Base-by-base conservation (phyloP, 1,284 basidiomycete species). In the Pyrrhoderma lamaoense region DNA sequence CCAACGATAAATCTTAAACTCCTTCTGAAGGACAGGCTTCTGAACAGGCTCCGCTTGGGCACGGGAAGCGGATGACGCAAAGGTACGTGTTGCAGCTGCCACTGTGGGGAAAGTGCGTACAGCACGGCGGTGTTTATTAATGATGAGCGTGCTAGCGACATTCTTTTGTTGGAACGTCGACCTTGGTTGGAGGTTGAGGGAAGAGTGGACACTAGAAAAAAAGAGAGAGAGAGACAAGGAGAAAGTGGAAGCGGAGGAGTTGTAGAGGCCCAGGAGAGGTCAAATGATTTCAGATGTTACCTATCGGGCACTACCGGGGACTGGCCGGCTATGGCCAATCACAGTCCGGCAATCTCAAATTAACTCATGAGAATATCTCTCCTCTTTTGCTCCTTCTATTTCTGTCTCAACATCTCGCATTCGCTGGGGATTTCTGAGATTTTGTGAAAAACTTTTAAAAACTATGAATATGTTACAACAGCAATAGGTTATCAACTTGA, bases 1-100 rank as follows among this genome's bases (percentile, higher is more conserved):
- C 92, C 93, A 96, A 67, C 93, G 87, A 73, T 97, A 97, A 60
- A 96, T 93, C 77, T 93, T 90, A 76, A 97, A 95, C 70, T 89
- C 85, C 74, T 96, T 96, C 56, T 72, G 67, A 55, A 72, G 57
- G 35, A 71, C 65, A 38, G 65, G 65, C 57, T 70, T 70, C 64
- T 71, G 56, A 1, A 65, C 62, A 1, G 71, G 69, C 13, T 67
- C 65, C 7, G 71, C 71, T 64, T 70, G 70, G 9, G 60, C 58
- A 42, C 65, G 62, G 31, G 62, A 57, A 1, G 63, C 60, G 3
- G 68, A 68, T 14, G 68, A 64, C 37, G 68, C 64, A 55, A 73
- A 72, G 18, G 64, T 56, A 37, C 70, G 63, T 40, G 16, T 9
- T 9, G 35, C 35, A 37, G 35, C 38, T 8, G 40, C 37, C 18